A percentile compares a stretch with the other conserved stretches of the same genome.
These are phyloP conservation scores for Pseudopithomyces chartarum DNA, from an alignment of 2,329 filamentous ascomycete genomes.

Conservation along the genomic window DNA sequence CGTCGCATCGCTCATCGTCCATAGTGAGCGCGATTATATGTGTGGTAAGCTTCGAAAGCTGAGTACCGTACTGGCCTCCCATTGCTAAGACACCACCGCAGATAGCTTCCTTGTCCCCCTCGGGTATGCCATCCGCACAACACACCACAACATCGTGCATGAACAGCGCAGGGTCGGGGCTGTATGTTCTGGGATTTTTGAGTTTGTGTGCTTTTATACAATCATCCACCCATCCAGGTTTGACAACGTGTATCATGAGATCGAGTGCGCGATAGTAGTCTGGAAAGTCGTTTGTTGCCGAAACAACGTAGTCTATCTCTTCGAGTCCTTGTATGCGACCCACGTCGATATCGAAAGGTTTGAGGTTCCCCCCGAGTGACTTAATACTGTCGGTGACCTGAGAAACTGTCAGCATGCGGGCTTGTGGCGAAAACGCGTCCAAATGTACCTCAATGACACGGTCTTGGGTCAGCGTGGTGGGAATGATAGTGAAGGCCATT, in stretches of 20 bases:
- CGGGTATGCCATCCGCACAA: conserved; percentile 77
- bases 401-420: conserved; percentile 22
- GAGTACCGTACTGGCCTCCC: conserved; percentile 78
- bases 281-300: conserved; percentile 88
- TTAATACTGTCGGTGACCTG: conserved; percentile 55
- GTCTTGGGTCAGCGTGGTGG: conserved; percentile 41
- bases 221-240: conserved; percentile 75
- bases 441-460: conserved; percentile 30
- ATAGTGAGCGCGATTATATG: conserved; percentile 84
- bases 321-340: conserved; percentile 48
- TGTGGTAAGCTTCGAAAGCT: conserved; percentile 75
- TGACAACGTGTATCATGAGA: conserved; percentile 82
- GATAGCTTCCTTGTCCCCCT: conserved; percentile 88
- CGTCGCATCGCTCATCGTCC: conserved; percentile 72
- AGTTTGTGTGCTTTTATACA: conserved; percentile 73
- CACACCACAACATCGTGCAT: conserved; percentile 83
- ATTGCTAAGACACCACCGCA: conserved; percentile 86
- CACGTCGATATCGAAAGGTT: conserved; percentile 45
- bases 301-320: conserved; percentile 67
- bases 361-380: conserved; percentile 55
- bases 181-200: conserved; percentile 81
- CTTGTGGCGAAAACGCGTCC: conserved; percentile 21
- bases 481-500: conserved; percentile 51
- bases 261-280: conserved; percentile 77
- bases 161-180: conserved; percentile 87